These are phyloP conservation scores for Penicillium salamii DNA, from an alignment of 495 filamentous ascomycete genomes.

Conservation along the genomic window DNA sequence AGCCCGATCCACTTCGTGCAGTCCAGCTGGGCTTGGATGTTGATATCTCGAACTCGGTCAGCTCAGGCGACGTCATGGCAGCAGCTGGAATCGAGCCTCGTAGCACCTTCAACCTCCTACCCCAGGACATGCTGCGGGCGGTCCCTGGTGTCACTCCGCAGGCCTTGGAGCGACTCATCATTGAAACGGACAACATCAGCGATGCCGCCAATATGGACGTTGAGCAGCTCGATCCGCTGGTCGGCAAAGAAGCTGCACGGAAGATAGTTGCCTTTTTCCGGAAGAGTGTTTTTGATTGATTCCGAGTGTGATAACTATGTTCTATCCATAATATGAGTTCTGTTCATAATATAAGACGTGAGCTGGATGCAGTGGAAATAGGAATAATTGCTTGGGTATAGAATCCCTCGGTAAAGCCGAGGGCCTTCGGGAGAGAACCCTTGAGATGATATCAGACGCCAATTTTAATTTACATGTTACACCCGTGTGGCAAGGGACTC, in stretches of 20 bases:
- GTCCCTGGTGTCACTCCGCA: constrained; percentile 85
- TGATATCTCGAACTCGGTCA: constrained; percentile 49
- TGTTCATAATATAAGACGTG: no score
- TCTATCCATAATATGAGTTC: no score
- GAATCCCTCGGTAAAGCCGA: no score
- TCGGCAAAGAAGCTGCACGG: constrained; percentile 77
- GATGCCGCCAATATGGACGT: constrained; percentile 86
- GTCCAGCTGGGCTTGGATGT: constrained; percentile 77
- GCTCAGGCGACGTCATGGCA: constrained; percentile 58
- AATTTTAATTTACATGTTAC: no score
- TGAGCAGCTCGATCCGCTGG: constrained; percentile 64
- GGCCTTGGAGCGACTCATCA: constrained; percentile 64
- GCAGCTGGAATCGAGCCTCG: constrained; percentile 50
- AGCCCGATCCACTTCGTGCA: constrained; percentile 87
- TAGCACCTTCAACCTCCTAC: constrained; percentile 57
- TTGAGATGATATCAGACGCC: no score
- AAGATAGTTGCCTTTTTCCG: constrained; percentile 83
- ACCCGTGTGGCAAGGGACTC: no score
- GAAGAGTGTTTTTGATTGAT: constrained; percentile 71
- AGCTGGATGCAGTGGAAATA: no score
- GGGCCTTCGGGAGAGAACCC: no score
- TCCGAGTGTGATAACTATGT: no score
- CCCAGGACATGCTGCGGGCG: constrained; percentile 82
- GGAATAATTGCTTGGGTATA: no score
- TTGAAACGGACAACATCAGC: constrained; percentile 71